Evolutionary conservation across 768 basidiomycete genomes (phyloP).

Genomic region (Lyophyllum shimeji): DNA sequence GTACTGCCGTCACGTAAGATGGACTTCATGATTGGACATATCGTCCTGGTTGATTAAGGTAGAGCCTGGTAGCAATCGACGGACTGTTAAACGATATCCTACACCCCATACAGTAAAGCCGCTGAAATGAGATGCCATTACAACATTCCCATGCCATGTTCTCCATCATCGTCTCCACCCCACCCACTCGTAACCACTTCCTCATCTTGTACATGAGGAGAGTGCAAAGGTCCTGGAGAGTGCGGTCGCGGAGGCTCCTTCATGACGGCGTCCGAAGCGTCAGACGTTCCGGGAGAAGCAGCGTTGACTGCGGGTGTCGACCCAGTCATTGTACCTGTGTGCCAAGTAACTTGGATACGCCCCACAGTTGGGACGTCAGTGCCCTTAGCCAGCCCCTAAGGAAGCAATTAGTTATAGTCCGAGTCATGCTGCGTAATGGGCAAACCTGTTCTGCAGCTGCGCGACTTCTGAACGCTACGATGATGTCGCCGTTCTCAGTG

Average conservation of each 20-base stretch:
- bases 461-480: conserved; percentile 73
- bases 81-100: not conserved
- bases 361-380: conserved; percentile 65
- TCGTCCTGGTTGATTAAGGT: no score
- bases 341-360: conserved; percentile 67
- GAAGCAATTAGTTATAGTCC: not conserved
- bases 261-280: conserved; percentile 10
- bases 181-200: conserved; percentile 67
- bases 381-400: conserved; percentile 73
- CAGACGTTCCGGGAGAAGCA: conserved; percentile 17
- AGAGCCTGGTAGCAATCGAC: no score
- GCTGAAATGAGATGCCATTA: conserved; percentile 18
- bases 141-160: conserved; percentile 75
- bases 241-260: conserved; percentile 17
- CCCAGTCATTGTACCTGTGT: conserved; percentile 33
- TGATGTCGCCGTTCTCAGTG: conserved; percentile 52
- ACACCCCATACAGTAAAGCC: not conserved
- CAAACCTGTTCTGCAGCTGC: conserved; percentile 74
- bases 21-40: no score
- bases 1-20: not conserved
- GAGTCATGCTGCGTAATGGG: not conserved
- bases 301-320: conserved; percentile 19
- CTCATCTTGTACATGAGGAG: conserved; percentile 49
- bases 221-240: conserved; percentile 25
- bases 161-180: conserved; percentile 69